Evolutionary conservation across 306 rosid genomes (phyloP).

Genomic region (Crataegus laevigata): DNA sequence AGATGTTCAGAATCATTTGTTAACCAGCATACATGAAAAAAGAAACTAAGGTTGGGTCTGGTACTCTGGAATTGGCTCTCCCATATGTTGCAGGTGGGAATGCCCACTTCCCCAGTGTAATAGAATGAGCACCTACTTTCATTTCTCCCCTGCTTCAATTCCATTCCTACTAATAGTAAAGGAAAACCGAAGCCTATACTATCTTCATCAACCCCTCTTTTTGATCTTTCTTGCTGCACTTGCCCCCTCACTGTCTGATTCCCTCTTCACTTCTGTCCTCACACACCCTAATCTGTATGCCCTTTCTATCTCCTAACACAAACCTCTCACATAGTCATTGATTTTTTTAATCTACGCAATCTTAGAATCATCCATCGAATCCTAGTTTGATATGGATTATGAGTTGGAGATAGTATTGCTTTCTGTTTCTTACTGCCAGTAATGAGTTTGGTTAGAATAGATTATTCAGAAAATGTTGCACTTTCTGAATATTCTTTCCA

Average conservation of each 20-base stretch:
- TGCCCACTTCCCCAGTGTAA: neutral
- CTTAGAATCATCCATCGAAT: neutral
- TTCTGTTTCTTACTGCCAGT: neutral
- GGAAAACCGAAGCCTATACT: too few species aligned
- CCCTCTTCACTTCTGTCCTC: too few species aligned
- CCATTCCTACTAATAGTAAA: neutral
- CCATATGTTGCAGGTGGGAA: neutral
- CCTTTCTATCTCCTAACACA: too few species aligned
- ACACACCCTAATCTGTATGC: too few species aligned
- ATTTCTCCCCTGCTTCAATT: neutral
- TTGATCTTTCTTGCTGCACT: too few species aligned
- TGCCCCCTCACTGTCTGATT: too few species aligned
- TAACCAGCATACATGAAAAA: neutral
- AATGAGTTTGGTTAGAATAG: neutral
- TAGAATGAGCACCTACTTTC: neutral
- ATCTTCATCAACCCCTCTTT: too few species aligned
- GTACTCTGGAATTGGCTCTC: neutral
- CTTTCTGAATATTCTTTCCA: neutral
- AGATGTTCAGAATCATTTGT: neutral
- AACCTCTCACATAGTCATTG: too few species aligned
- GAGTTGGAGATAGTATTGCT: neutral
- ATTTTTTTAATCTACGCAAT: too few species aligned
- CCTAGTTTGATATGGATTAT: neutral
- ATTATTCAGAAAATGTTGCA: neutral
- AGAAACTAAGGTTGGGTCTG: neutral